A percentile compares a stretch with the other conserved stretches of the same genome.
These are phyloP conservation scores for Cyclotella cryptica DNA, from an alignment of 108 stramenopile species.

Conservation along the genomic window DNA sequence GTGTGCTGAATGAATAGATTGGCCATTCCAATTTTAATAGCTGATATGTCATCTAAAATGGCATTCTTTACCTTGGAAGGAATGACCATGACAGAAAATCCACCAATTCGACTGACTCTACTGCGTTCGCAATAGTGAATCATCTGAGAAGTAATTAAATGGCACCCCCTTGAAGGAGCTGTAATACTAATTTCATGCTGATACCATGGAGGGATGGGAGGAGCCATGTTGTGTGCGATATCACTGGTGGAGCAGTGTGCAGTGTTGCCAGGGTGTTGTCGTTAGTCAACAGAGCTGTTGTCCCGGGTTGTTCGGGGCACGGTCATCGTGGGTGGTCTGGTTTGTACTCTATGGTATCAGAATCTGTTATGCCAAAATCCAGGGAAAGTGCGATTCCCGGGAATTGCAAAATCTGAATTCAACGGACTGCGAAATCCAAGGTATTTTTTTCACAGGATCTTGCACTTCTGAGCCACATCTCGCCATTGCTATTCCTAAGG, in stretches of 20 bases:
- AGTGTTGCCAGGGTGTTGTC: no score
- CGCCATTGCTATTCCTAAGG: no score
- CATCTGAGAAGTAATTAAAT: slow-evolving; percentile 85
- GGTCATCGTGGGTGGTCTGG: no score
- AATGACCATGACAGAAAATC: neutral
- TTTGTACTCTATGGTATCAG: no score
- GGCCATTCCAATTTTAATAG: slow-evolving; percentile 89
- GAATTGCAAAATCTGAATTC: no score
- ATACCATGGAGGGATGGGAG: slow-evolving; percentile 72
- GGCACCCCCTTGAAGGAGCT: slow-evolving; percentile 91
- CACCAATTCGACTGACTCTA: neutral
- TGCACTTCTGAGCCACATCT: no score
- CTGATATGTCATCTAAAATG: slow-evolving; percentile 67
- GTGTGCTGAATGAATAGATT: slow-evolving; percentile 95
- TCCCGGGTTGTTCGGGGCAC: no score
- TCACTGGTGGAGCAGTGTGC: slow-evolving; percentile 13
- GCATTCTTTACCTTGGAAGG: slow-evolving; percentile 71
- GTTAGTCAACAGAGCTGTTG: no score
- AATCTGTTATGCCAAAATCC: no score
- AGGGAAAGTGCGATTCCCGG: no score
- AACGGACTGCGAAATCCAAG: no score
- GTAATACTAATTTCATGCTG: slow-evolving; percentile 91
- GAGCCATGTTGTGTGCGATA: slow-evolving; percentile 23
- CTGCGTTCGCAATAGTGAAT: neutral
- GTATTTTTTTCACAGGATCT: no score